Evolutionary conservation across 148 eudicot genomes (phyloP).

Genomic region (Arbutus unedo): DNA sequence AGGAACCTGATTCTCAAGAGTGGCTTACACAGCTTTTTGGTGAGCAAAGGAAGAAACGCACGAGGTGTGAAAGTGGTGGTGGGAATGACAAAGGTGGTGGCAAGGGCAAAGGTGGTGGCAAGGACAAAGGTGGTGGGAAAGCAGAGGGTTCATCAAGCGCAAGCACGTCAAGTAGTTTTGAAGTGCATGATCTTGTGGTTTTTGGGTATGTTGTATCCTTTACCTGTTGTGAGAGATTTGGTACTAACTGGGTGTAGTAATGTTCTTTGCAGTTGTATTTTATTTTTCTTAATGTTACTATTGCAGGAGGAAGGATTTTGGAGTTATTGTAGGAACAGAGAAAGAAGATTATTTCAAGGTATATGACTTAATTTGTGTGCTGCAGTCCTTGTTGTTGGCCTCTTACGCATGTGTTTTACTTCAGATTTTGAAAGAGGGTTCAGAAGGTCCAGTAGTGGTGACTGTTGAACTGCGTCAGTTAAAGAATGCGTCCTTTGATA

Average conservation of each 20-base stretch:
- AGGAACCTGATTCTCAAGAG: constrained; percentile 65
- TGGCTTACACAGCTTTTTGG: constrained; percentile 94
- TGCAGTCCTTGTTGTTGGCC: background rate
- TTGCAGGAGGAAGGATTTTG: constrained; percentile 84
- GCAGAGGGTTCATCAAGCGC: constrained; percentile 80
- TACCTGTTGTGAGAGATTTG: background rate
- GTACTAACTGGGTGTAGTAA: background rate
- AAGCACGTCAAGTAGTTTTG: constrained; percentile 42
- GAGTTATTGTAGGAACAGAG: constrained; percentile 75
- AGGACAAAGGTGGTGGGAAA: constrained; percentile 77
- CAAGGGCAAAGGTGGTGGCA: constrained; percentile 63
- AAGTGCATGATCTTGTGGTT: constrained; percentile 81
- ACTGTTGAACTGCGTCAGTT: constrained; percentile 48
- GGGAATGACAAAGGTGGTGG: constrained; percentile 63
- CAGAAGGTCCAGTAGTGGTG: constrained; percentile 55
- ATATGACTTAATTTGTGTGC: background rate
- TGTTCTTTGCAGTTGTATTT: background rate
- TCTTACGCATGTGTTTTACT: constrained; percentile 18
- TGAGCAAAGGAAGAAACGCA: constrained; percentile 47
- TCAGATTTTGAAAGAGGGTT: constrained; percentile 71
- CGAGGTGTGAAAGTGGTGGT: constrained; percentile 44
- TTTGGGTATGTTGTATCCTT: constrained; percentile 49
- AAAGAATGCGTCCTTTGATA: constrained; percentile 64
- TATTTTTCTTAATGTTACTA: background rate
- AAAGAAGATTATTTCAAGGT: constrained; percentile 90